These are phyloP conservation scores for Populus pruinosa DNA, from an alignment of 345 rosid species.

Conservation along the genomic window DNA sequence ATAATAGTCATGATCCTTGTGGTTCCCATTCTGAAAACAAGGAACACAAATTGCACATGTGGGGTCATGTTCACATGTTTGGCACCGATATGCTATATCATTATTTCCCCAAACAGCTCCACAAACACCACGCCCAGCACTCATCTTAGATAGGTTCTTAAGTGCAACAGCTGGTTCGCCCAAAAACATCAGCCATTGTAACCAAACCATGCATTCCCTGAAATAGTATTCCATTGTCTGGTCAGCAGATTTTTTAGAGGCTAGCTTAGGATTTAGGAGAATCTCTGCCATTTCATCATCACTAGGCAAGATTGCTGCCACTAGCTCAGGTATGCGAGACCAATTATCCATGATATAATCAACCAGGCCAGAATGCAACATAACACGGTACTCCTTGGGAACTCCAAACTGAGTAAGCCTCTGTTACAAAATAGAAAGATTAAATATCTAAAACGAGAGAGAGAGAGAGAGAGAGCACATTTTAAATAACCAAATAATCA, in stretches of 20 bases:
- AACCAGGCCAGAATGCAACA: slow-evolving; percentile 43
- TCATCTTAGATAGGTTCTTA: slow-evolving; percentile 42
- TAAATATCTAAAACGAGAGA: not conserved
- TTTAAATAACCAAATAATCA: not conserved
- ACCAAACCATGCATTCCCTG: slow-evolving; percentile 62
- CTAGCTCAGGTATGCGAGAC: slow-evolving; percentile 41
- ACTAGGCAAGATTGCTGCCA: slow-evolving; percentile 56
- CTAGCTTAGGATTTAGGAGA: slow-evolving; percentile 30
- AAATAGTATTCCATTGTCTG: slow-evolving; percentile 38
- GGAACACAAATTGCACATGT: slow-evolving; percentile 96
- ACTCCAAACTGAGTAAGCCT: slow-evolving; percentile 65
- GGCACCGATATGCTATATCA: slow-evolving; percentile 86
- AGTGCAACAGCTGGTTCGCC: slow-evolving; percentile 52
- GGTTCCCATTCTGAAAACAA: slow-evolving; percentile 83
- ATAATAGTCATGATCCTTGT: slow-evolving; percentile 71
- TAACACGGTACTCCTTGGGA: slow-evolving; percentile 44
- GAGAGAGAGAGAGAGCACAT: not conserved
- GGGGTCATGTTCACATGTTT: slow-evolving; percentile 80
- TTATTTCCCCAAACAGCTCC: slow-evolving; percentile 91
- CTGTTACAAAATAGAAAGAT: slow-evolving; percentile 34
- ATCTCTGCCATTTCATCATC: slow-evolving; percentile 58
- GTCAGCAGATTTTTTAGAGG: slow-evolving; percentile 27
- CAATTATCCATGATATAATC: slow-evolving; percentile 42
- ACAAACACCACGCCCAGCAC: slow-evolving; percentile 77
- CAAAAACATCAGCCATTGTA: slow-evolving; percentile 88